These are phyloP conservation scores for Selaginella moellendorffii DNA, from an alignment of 75 land plant genomes.

Conservation along the genomic window DNA sequence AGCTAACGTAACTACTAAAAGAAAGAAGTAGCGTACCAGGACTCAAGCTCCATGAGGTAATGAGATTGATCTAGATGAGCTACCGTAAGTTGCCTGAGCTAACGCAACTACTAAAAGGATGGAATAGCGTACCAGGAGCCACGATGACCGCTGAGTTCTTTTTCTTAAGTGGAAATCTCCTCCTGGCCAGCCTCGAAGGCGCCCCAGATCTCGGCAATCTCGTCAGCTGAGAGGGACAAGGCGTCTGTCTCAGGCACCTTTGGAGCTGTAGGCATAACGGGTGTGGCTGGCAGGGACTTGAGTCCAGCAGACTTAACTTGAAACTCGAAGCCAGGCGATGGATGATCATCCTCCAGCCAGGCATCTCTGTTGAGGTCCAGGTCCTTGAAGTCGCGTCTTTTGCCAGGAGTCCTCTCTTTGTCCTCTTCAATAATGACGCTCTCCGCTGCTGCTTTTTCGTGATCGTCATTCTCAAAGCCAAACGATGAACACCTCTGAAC, in stretches of 20 bases:
- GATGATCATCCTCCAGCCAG: not conserved
- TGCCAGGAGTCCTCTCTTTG: not conserved
- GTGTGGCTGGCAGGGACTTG: not conserved
- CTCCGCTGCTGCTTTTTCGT: too few relatives aligned
- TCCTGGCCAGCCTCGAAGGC: conserved; percentile 5
- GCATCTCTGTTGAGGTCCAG: not conserved
- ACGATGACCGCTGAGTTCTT: too few relatives aligned
- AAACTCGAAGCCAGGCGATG: not conserved
- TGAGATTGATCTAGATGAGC: too few relatives aligned
- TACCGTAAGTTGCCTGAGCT: too few relatives aligned
- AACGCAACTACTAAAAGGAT: too few relatives aligned
- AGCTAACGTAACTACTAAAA: too few relatives aligned
- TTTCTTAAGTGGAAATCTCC: not conserved
- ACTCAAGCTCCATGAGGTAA: too few relatives aligned
- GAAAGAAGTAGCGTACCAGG: too few relatives aligned
- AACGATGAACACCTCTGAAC: not conserved
- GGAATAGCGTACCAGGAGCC: too few relatives aligned
- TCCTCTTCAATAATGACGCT: not conserved
- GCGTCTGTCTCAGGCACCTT: not conserved
- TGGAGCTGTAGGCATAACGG: conserved; percentile 2
- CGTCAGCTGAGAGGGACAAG: not conserved
- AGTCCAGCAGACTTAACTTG: not conserved
- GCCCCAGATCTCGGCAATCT: conserved; percentile 6
- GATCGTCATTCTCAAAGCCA: not conserved
- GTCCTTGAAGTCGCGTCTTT: not conserved